These are phyloP conservation scores for Solanum sparsipilum DNA, from an alignment of 257 asterid genomes.

Conservation along the genomic window DNA sequence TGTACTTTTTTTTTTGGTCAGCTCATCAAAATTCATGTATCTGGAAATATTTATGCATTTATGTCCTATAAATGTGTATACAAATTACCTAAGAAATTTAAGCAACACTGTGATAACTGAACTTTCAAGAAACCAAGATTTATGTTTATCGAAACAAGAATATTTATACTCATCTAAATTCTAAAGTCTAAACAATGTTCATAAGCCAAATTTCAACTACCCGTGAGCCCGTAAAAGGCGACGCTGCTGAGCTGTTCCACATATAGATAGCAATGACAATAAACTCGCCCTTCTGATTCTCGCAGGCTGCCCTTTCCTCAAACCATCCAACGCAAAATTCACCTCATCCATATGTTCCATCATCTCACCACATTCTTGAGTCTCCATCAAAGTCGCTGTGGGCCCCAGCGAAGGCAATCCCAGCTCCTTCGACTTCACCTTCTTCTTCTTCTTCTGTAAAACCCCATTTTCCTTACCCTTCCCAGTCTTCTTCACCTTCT, in stretches of 20 bases:
- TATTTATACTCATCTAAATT: neutral
- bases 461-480: constrained; percentile 30
- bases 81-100: neutral
- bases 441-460: constrained; percentile 40
- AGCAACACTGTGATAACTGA: neutral
- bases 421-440: constrained; percentile 28
- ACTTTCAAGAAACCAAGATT: neutral
- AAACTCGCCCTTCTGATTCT: constrained; percentile 60
- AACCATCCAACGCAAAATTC: constrained; percentile 79
- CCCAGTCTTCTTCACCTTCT: constrained; percentile 27
- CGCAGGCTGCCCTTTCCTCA: constrained; percentile 69
- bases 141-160: neutral
- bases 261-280: constrained; percentile 46
- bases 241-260: constrained; percentile 54
- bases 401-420: constrained; percentile 21
- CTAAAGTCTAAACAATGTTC: neutral
- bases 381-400: constrained; percentile 72
- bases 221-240: constrained; percentile 59
- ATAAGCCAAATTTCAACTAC: constrained; percentile 26
- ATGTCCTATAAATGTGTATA: neutral
- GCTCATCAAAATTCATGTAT: neutral
- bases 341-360: constrained; percentile 90
- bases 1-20: neutral
- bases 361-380: constrained; percentile 87
- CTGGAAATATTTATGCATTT: neutral